Conservation (phyloP, 2,329 filamentous ascomycete genomes). For the Lachnellula willkommii region DNA sequence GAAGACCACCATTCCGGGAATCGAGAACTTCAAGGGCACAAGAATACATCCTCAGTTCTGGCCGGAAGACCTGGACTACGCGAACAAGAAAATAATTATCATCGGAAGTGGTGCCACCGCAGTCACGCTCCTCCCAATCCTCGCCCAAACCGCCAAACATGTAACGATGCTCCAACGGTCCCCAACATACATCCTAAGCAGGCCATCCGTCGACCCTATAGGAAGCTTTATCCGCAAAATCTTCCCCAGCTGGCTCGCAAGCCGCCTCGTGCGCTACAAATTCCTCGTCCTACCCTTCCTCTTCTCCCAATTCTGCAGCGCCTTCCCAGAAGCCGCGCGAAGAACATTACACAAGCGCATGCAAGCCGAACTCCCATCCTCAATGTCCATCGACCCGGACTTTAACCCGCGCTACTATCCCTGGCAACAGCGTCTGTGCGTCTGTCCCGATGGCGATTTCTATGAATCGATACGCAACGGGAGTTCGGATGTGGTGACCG, state of each 20-base stretch:
- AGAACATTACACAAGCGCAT: constrained; percentile 43
- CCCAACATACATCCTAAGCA: constrained; percentile 61
- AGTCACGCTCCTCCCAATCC: constrained; percentile 66
- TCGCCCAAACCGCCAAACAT: constrained; percentile 58
- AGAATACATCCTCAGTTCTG: constrained; percentile 69
- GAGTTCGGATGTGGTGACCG: constrained; percentile 46
- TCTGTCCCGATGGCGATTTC: constrained; percentile 55
- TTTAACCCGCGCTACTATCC: constrained; percentile 62
- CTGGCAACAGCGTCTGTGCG: constrained; percentile 71
- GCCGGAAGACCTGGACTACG: constrained; percentile 61
- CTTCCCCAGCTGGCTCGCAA: constrained; percentile 41
- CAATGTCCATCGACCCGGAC: constrained; percentile 52
- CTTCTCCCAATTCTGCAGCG: constrained; percentile 45
- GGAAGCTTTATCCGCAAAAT: constrained; percentile 13
- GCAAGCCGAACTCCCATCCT: constrained; percentile 46
- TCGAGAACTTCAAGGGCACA: constrained; percentile 53
- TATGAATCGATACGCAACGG: constrained; percentile 43
- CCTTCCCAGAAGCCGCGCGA: constrained; percentile 47
- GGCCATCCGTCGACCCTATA: constrained; percentile 29
- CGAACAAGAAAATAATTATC: constrained; percentile 42
- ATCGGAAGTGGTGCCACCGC: constrained; percentile 69
- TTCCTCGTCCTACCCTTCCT: constrained; percentile 44
- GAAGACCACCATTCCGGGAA: constrained; percentile 48
- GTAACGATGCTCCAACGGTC: constrained; percentile 80
- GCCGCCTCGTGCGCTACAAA: constrained; percentile 43